These are phyloP conservation scores for Saccharomycopsis sp. DNA, from an alignment of 805 yeast species.

Conservation along the genomic window DNA sequence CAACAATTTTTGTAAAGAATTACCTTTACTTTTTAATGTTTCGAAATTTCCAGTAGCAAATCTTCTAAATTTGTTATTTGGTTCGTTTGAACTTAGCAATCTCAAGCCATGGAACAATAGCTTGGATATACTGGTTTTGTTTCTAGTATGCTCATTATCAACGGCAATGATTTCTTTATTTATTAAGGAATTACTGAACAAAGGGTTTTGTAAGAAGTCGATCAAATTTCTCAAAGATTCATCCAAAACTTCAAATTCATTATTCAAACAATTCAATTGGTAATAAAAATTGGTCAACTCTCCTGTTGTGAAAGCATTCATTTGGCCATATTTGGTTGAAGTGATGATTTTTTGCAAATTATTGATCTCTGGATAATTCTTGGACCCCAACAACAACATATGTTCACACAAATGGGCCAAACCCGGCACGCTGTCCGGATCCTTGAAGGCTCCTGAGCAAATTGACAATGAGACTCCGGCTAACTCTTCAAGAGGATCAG, in stretches of 20 bases:
- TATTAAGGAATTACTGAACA: slow-evolving; percentile 32
- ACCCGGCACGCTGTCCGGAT: slow-evolving; percentile 63
- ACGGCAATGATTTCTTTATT: slow-evolving; percentile 48
- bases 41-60: slow-evolving; percentile 55
- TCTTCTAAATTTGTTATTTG: slow-evolving; percentile 41
- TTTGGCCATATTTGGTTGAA: slow-evolving; percentile 38
- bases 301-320: slow-evolving; percentile 62
- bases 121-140: slow-evolving; percentile 34
- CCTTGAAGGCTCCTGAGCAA: slow-evolving; percentile 72
- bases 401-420: slow-evolving; percentile 90
- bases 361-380: slow-evolving; percentile 38
- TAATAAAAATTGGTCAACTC: slow-evolving; percentile 57
- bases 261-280: slow-evolving; percentile 38
- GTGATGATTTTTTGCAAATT: slow-evolving; percentile 34
- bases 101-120: slow-evolving; percentile 49
- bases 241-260: slow-evolving; percentile 15
- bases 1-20: slow-evolving; percentile 26
- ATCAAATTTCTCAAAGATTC: slow-evolving; percentile 35
- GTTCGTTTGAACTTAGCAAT: slow-evolving; percentile 31
- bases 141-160: slow-evolving; percentile 57
- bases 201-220: slow-evolving; percentile 40
- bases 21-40: slow-evolving; percentile 34
- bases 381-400: slow-evolving; percentile 48
- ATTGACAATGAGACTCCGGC: slow-evolving; percentile 69
- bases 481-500: slow-evolving; percentile 57